Evolutionary conservation across 139 green algal genomes (phyloP).

Genomic region (Coelastrella sp.): DNA sequence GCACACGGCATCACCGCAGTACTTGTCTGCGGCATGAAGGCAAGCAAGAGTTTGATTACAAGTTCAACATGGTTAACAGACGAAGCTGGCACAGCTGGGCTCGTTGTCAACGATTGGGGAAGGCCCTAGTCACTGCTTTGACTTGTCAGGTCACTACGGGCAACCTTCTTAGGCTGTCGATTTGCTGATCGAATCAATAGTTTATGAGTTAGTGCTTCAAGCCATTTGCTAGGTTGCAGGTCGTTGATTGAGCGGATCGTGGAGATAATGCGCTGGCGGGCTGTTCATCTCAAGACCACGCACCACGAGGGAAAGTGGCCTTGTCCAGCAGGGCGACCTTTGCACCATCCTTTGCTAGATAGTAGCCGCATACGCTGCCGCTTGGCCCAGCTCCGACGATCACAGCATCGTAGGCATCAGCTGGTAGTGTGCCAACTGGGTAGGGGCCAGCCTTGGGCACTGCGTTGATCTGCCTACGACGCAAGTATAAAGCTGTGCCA

Average conservation of each 20-base stretch:
- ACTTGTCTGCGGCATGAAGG: constrained; percentile 64
- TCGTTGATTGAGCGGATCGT: not conserved
- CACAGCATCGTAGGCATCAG: constrained; percentile 83
- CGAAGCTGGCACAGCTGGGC: no score
- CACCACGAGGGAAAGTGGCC: constrained; percentile 85
- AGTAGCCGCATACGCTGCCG: constrained; percentile 82
- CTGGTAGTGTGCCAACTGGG: constrained; percentile 72
- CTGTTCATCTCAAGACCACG: not conserved
- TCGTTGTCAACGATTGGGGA: no score
- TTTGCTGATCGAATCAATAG: no score
- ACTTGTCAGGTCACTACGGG: no score
- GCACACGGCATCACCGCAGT: constrained; percentile 89
- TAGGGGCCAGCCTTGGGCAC: constrained; percentile 69
- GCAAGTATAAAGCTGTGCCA: constrained; percentile 7
- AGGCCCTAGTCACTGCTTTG: no score
- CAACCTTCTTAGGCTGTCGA: no score
- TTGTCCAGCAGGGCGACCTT: constrained; percentile 92
- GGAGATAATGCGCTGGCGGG: constrained; percentile 27
- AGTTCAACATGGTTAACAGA: no score
- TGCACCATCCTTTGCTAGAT: constrained; percentile 77
- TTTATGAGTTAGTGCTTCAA: no score
- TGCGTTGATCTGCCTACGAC: constrained; percentile 15
- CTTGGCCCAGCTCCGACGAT: constrained; percentile 91
- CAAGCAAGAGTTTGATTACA: no score
- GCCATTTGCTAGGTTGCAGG: not conserved